These are phyloP conservation scores for Iberis pinnata DNA, from an alignment of 345 rosid genomes.

Conservation along the genomic window DNA sequence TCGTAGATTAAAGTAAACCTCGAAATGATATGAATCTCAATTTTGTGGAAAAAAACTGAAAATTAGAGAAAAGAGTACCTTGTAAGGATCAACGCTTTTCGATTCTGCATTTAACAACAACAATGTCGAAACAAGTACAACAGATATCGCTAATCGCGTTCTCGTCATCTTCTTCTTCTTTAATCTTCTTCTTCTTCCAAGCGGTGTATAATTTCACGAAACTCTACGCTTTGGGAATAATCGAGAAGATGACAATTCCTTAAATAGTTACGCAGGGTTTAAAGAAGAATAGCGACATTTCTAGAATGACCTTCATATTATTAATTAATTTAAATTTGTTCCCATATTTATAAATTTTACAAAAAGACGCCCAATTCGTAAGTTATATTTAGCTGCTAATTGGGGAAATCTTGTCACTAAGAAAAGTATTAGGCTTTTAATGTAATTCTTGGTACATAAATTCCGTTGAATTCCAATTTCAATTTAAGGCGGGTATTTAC, in stretches of 20 bases:
- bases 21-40: neutral
- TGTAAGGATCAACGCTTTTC: constrained; percentile 60
- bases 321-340: neutral
- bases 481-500: constrained; percentile 22
- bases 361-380: neutral
- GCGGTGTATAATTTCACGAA: constrained; percentile 12
- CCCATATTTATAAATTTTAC: neutral
- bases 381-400: neutral
- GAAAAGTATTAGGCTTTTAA: neutral
- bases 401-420: neutral
- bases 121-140: constrained; percentile 30
- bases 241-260: constrained; percentile 17
- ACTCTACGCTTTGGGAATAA: constrained; percentile 15
- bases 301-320: neutral
- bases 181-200: constrained; percentile 4
- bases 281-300: neutral
- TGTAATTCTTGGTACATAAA: neutral
- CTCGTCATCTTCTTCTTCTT: constrained; percentile 27
- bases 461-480: constrained; percentile 37
- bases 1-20: neutral
- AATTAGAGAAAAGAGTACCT: constrained; percentile 37
- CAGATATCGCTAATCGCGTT: constrained; percentile 16
- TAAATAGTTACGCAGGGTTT: constrained; percentile 36
- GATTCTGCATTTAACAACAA: constrained; percentile 33
- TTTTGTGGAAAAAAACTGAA: neutral